Evolutionary conservation across 441 rosid genomes (phyloP).

Genomic region (Erodium trifolium): DNA sequence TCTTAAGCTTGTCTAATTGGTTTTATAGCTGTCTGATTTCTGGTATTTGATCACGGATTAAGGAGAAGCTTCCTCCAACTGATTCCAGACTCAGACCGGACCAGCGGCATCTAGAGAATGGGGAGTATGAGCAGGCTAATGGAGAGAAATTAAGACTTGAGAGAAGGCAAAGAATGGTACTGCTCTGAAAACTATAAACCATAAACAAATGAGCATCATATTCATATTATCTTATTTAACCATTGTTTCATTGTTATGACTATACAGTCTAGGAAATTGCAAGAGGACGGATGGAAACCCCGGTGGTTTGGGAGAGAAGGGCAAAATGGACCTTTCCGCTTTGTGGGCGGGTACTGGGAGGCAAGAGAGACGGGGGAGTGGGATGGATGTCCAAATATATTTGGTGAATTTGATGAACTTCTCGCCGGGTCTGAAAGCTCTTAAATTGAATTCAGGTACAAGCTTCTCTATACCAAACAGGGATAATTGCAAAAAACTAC

Average conservation of each 20-base stretch:
- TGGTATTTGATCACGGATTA: neutral
- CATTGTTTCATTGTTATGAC: neutral
- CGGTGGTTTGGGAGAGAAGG: neutral
- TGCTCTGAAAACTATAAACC: neutral
- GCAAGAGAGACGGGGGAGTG: neutral
- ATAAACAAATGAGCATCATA: neutral
- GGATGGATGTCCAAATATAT: neutral
- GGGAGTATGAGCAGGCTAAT: slow-evolving; percentile 81
- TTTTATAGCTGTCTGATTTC: neutral
- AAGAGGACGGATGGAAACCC: neutral
- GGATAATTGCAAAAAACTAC: too few species aligned
- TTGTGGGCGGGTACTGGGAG: neutral
- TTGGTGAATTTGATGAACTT: neutral
- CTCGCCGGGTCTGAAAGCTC: neutral
- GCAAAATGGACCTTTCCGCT: neutral
- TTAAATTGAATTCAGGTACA: neutral
- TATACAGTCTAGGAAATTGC: neutral
- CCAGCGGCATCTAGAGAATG: slow-evolving; percentile 25
- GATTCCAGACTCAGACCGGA: slow-evolving; percentile 87
- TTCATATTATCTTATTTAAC: neutral
- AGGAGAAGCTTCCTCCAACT: slow-evolving; percentile 79
- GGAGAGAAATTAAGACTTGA: slow-evolving; percentile 73
- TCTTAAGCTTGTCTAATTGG: neutral
- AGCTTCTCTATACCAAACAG: neutral
- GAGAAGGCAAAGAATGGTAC: slow-evolving; percentile 74